Conservation (phyloP, 768 basidiomycete genomes). For the Suillus alpinus region DNA sequence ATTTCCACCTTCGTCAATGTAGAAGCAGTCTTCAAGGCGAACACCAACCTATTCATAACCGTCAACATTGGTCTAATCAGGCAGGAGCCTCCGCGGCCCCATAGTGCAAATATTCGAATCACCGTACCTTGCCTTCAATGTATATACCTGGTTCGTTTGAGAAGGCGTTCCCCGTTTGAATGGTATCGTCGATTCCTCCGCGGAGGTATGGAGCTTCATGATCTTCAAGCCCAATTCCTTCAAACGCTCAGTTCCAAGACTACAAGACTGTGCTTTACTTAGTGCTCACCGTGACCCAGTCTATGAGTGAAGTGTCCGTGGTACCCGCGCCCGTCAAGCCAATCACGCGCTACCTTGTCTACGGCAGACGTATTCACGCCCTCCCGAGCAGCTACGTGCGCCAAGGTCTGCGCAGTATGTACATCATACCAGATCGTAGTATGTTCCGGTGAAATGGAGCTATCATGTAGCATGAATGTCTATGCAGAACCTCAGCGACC, state of each 20-base stretch:
- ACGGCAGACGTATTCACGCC: constrained; percentile 53
- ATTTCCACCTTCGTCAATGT: constrained; percentile 51
- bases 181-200: constrained; percentile 58
- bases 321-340: constrained; percentile 43
- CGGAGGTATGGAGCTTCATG: constrained; percentile 82
- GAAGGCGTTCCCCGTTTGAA: constrained; percentile 69
- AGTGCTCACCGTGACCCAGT: constrained; percentile 65
- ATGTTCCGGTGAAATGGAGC: constrained; percentile 53
- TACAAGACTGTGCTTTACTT: not conserved
- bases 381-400: constrained; percentile 44
- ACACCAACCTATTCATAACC: constrained; percentile 57
- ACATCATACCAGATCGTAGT: constrained; percentile 63
- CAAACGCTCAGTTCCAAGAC: constrained; percentile 10
- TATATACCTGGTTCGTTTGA: constrained; percentile 82
- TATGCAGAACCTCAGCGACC: constrained; percentile 13
- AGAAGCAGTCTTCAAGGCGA: constrained; percentile 83
- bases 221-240: constrained; percentile 81
- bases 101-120: not conserved
- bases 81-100: not conserved
- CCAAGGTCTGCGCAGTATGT: constrained; percentile 57
- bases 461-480: constrained; percentile 66
- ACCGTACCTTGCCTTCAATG: constrained; percentile 59
- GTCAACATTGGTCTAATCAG: constrained; percentile 9
- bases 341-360: constrained; percentile 58
- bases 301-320: constrained; percentile 75